Conservation (phyloP, 768 basidiomycete species). For the Tylopilus subfusipes region DNA sequence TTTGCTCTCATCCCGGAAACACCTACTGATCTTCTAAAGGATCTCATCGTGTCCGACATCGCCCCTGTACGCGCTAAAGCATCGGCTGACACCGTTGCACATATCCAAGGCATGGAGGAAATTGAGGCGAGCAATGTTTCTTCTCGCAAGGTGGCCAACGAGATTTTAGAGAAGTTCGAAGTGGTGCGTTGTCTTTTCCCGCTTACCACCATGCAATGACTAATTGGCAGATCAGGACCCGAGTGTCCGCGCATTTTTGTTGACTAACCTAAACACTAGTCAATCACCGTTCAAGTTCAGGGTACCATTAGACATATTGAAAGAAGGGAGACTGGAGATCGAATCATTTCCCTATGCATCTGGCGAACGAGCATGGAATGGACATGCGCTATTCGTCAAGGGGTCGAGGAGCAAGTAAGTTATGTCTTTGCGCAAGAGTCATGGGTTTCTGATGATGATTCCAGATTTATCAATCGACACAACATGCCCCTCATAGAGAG, state of each 20-base stretch:
- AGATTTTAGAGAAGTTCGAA: slow-evolving; percentile 59
- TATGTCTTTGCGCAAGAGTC: neutral
- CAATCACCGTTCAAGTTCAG: slow-evolving; percentile 55
- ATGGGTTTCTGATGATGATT: slow-evolving; percentile 3
- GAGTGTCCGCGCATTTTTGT: slow-evolving; percentile 72
- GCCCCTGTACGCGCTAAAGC: slow-evolving; percentile 59
- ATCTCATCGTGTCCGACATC: slow-evolving; percentile 79
- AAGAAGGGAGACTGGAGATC: slow-evolving; percentile 57
- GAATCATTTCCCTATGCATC: slow-evolving; percentile 76
- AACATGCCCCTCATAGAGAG: slow-evolving; percentile 57
- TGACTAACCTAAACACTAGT: slow-evolving; percentile 67
- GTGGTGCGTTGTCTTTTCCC: slow-evolving; percentile 41
- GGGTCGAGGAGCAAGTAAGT: slow-evolving; percentile 72
- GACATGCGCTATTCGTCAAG: slow-evolving; percentile 70
- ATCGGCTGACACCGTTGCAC: slow-evolving; percentile 62
- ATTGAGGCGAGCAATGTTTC: slow-evolving; percentile 58
- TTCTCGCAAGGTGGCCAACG: slow-evolving; percentile 67
- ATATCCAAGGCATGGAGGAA: slow-evolving; percentile 69
- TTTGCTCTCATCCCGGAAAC: slow-evolving; percentile 50
- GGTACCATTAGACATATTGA: slow-evolving; percentile 67
- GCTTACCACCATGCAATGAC: neutral
- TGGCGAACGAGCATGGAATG: slow-evolving; percentile 50
- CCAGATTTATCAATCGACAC: slow-evolving; percentile 69
- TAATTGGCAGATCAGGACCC: slow-evolving; percentile 53
- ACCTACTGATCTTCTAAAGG: slow-evolving; percentile 40